Evolutionary conservation across 495 filamentous ascomycete genomes (phyloP), one percentile per base, ranked within the genome.

Genomic region (Talaromyces proteolyticus): DNA sequence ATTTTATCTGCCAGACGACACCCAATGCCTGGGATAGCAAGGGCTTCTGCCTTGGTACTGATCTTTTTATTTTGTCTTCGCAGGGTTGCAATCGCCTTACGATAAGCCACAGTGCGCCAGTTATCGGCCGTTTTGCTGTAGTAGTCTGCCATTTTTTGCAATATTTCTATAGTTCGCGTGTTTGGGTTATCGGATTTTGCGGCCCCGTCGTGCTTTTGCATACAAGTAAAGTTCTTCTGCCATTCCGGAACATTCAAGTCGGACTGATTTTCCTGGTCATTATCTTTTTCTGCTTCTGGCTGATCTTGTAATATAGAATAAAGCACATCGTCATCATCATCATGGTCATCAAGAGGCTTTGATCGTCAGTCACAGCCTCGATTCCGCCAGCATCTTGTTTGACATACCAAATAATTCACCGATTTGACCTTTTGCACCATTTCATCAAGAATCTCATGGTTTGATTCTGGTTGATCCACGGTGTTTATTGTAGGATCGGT

Each of bases 51-150:
- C 42, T 75, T 77, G 11, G 84, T 89, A 8, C 59, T 67, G 51
- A 96, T 83, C 57, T 81, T 85, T 48, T 65, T 70, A 0, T 66
- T 58, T 51, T 95, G 88, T 21, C 78, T 81, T 14, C 78, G 76
- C 34, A 98, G 74, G 3, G 82, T 86, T 37, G 74, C 63, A 52
- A 95, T 88, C 4, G 82, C 90, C 61, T 86, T 88, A 19, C 91
- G 84, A 60, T 96, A 96, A 17, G 89, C 86, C 2, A 80, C 63
- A 0, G 74, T 74, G 4, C 89, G 82, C 88, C 91, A 98, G n/a
- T 81, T 74, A 57, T 98, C 93, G 10, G 79, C 72, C 6, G 75
- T 81, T 12, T 81, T 75, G 2, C 72, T 80, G 62, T 96, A 96
- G 65, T 94, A 89, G 49, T 87, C 81, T 44, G 79, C 73, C 89